Evolutionary conservation across 2,329 filamentous ascomycete species (phyloP).

Genomic region (Penicillium italicum): DNA sequence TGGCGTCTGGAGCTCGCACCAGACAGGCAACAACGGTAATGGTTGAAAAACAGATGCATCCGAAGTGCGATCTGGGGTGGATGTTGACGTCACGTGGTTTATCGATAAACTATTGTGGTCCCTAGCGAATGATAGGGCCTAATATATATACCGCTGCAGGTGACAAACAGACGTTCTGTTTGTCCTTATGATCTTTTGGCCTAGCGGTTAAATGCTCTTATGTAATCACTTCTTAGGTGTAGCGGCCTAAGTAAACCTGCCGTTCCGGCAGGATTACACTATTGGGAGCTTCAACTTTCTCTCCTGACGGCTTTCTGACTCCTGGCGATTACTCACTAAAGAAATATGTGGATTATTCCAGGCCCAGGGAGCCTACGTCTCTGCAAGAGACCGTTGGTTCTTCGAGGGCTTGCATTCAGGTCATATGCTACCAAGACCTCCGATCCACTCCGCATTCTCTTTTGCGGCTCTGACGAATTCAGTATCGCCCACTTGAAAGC

Average conservation of each 20-base stretch:
- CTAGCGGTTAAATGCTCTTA: no score
- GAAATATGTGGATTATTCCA: constrained; percentile 27
- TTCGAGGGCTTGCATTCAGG: constrained; percentile 16
- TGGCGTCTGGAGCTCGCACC: constrained; percentile 8
- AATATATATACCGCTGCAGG: no score
- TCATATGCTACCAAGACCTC: constrained; percentile 32
- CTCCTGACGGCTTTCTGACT: not conserved
- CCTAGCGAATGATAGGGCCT: no score
- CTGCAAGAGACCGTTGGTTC: constrained; percentile 17
- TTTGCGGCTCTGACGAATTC: constrained; percentile 91
- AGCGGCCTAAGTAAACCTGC: no score
- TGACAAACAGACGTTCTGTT: no score
- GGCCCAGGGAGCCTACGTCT: constrained; percentile 22
- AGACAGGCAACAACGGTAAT: constrained; percentile 11
- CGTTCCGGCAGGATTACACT: no score
- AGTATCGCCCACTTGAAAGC: constrained; percentile 74
- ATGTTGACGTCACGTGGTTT: constrained; percentile 37
- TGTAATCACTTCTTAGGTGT: no score
- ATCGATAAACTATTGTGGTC: constrained; percentile 24
- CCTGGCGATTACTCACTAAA: not conserved
- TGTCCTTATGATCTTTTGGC: no score
- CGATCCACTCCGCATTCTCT: constrained; percentile 74
- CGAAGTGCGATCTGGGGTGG: constrained; percentile 20
- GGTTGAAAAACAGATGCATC: constrained; percentile 4
- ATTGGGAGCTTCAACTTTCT: constrained; percentile 10